Base-by-base conservation (phyloP, 148 eudicot species). In the Linanthus parryae region DNA sequence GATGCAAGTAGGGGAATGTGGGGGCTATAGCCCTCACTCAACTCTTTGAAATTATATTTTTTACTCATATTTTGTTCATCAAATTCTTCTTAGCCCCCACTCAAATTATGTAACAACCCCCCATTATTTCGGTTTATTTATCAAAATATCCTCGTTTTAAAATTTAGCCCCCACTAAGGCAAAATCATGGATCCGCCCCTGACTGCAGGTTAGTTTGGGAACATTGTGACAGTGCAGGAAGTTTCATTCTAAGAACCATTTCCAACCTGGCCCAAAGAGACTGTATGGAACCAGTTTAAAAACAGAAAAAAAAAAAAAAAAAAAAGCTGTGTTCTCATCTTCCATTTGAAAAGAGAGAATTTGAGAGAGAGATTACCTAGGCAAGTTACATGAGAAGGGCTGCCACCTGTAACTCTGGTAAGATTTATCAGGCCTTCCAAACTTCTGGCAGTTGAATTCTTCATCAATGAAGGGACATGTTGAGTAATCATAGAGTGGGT, bases 361-460 rank as follows among this genome's bases (percentile, higher is more conserved):
- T 22, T 7, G 37, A 11, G 7, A 13, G 14, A 41, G 21, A 19
- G 13, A 34, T 27, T 74, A 87, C 98, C 94, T 84, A 45, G 81
- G 87, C 15, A 87, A 54, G 61, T 69, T 52, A 50, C 99, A 92
- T 2, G 48, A 68, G 54, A 52, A 71, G 17, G 99, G 99, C 55
- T 92, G 94, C 96, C 96, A 92, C 37, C 94, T 58, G 54, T 75
- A 92, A 21, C 82, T 87, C 42, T 70, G 96, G 59, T 74, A 92
- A 23, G 24, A 28, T 28, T 53, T 64, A 68, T 87, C 96, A 44
- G 99, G 96, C 33, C 99, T 70, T 0, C 73, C 81, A 52, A 67
- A 68, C 58, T 71, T 81, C 21, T 77, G 74, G 57, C 99, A 92
- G 40, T 87, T 67, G 74, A 84, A 92, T 52, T 84, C 72, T 4